Base-by-base conservation (phyloP, 2,329 filamentous ascomycete species). In the Hirsutella rhossiliensis region DNA sequence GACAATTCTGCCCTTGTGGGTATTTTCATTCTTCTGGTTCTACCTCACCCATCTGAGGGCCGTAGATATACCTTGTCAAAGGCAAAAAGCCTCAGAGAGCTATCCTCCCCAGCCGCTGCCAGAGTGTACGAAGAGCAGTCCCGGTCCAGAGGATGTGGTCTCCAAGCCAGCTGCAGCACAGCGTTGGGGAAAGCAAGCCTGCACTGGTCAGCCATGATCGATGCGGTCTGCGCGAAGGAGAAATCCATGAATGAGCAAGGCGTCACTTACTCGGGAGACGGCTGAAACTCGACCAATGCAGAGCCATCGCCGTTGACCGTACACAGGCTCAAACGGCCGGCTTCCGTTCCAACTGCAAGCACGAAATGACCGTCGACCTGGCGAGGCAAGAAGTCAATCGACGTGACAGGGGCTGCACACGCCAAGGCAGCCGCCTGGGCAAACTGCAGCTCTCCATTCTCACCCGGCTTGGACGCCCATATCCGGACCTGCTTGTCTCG, bases 401-500 rank as follows among this genome's bases (percentile, higher is more conserved):
- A 80, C 1, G 84, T 89, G 4, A 86, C 78, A 0, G 86, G 70
- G 18, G 71, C 68, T 17, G 73, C 71, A 40, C 76, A 67, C 0
- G 73, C 55, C 19, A 85, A 65, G 2, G 71, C 72, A 3, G 69
- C 60, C 7, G 69, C 71, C 48, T 78, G 75, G 11, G 62, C 57
- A 48, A 83, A 79, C 17, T 61, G 59, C 19, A 56, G 45, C 17
- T 54, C 57, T n/a, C 51, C 52, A 9, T 53, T 59, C 47, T 55
- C 62, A 31, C 53, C 52, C 36, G 53, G 38, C 46, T 60, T 63
- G 13, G 55, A 56, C 1, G 57, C 47, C 86, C 86, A 90, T 38
- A 89, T 57, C 57, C 84, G 85, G 32, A 94, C 80, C 23, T 73
- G 74, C 66, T 94, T 97, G 62, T 98, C 92, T 54, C 92, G 75